These are phyloP conservation scores for Pseudopithomyces chartarum DNA, from an alignment of 2,329 filamentous ascomycete genomes.

Conservation along the genomic window DNA sequence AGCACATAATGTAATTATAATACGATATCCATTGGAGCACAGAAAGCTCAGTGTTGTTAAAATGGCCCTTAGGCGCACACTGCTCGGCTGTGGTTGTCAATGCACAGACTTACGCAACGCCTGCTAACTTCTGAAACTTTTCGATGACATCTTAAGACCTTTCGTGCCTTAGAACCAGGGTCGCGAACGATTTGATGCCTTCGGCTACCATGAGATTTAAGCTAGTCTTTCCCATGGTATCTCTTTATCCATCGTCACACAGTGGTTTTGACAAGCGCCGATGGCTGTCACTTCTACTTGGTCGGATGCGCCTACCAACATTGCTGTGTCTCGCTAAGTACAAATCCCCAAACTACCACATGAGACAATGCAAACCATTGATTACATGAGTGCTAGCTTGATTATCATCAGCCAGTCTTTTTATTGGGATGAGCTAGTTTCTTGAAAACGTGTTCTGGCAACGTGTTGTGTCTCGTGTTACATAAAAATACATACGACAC, in stretches of 20 bases:
- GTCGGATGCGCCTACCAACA: background rate
- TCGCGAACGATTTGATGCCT: slow-evolving; percentile 7
- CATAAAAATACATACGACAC: too few species aligned
- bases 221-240: background rate
- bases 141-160: slow-evolving; percentile 17
- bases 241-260: background rate
- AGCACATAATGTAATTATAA: slow-evolving; percentile 7
- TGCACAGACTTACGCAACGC: slow-evolving; percentile 20
- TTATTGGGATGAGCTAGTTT: too few species aligned
- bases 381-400: too few species aligned
- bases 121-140: slow-evolving; percentile 23
- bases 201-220: background rate
- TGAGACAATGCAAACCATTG: background rate
- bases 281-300: background rate
- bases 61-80: background rate
- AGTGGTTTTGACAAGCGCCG: slow-evolving; percentile 4
- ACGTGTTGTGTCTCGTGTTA: too few species aligned
- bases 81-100: slow-evolving; percentile 6
- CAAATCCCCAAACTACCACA: slow-evolving; percentile 20
- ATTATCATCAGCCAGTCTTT: too few species aligned
- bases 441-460: too few species aligned
- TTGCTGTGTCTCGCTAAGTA: slow-evolving; percentile 6
- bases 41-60: background rate
- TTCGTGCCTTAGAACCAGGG: slow-evolving; percentile 22
- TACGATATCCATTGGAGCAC: background rate